Conservation (phyloP, 495 filamentous ascomycete genomes). For the Talaromyces adpressus region DNA sequence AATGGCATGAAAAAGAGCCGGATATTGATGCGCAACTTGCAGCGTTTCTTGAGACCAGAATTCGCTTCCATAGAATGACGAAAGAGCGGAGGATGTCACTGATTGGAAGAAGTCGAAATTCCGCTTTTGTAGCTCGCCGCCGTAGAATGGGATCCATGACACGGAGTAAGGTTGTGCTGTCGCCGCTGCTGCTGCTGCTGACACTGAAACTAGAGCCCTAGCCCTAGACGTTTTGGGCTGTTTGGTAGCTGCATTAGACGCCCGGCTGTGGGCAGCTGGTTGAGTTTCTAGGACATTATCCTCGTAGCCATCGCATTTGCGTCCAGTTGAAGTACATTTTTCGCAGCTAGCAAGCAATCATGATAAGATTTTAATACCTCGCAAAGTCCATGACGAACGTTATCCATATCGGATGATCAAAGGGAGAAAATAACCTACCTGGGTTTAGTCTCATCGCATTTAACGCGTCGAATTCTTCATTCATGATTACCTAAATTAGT, state of each 20-base stretch:
- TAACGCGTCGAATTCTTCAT: slow-evolving; percentile 6
- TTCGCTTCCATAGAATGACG: not conserved
- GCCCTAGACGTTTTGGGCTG: not conserved
- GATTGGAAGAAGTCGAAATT: slow-evolving; percentile 7
- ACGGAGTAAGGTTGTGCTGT: not conserved
- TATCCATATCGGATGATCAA: not conserved
- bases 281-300: not conserved
- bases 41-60: slow-evolving; percentile 1
- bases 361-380: not conserved
- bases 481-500: not conserved
- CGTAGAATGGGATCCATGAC: not conserved
- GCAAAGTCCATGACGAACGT: not conserved
- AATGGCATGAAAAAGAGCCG: slow-evolving; percentile 6
- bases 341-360: not conserved
- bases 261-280: not conserved
- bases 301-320: slow-evolving; percentile 9
- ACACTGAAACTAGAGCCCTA: not conserved
- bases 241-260: not conserved
- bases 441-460: slow-evolving; percentile 6
- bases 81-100: not conserved
- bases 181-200: not conserved
- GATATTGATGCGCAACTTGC: slow-evolving; percentile 5
- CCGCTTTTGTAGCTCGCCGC: not conserved
- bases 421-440: not conserved
- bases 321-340: slow-evolving; percentile 5